Percentiles rank a stretch among this genome's conserved stretches.
Evolutionary conservation across 306 rosid genomes (phyloP).

Genomic region (Begonia fuchsioides): DNA sequence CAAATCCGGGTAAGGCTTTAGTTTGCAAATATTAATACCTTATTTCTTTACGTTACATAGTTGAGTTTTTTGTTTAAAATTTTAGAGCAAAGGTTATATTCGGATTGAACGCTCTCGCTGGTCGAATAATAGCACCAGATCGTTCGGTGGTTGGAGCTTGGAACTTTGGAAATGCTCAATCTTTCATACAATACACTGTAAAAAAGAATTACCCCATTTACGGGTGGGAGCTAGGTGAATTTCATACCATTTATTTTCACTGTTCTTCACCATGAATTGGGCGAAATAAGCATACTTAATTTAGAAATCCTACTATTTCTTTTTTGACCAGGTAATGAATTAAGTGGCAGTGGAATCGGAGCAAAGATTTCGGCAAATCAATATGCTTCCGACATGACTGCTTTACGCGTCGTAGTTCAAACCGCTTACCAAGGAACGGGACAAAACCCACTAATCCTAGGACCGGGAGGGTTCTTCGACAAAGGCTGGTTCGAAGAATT

Average conservation of each 20-base stretch:
- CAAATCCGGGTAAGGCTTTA: constrained; percentile 77
- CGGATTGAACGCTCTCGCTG: constrained; percentile 79
- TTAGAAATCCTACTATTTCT: no score
- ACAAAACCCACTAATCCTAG: constrained; percentile 56
- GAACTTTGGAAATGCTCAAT: constrained; percentile 56
- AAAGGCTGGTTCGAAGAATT: constrained; percentile 56
- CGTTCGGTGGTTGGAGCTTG: constrained; percentile 52
- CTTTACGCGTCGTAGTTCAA: constrained; percentile 33
- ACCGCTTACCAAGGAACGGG: constrained; percentile 22
- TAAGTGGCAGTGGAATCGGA: constrained; percentile 73
- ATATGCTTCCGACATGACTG: constrained; percentile 48
- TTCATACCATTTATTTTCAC: neutral
- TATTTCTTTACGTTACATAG: constrained; percentile 3
- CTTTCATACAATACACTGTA: constrained; percentile 62
- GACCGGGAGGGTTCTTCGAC: constrained; percentile 93
- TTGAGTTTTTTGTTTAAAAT: constrained; percentile 2
- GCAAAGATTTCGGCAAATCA: constrained; percentile 46
- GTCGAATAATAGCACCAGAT: constrained; percentile 20
- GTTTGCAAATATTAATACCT: no score
- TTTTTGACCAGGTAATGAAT: constrained; percentile 57
- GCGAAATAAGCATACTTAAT: no score
- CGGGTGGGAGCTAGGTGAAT: constrained; percentile 96
- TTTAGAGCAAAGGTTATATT: constrained; percentile 74
- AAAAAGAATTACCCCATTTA: constrained; percentile 46
- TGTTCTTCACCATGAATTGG: neutral